Percentiles rank a stretch among this genome's conserved stretches.
These are phyloP conservation scores for Salvia sclarea DNA, from an alignment of 305 asterid species.

Conservation along the genomic window DNA sequence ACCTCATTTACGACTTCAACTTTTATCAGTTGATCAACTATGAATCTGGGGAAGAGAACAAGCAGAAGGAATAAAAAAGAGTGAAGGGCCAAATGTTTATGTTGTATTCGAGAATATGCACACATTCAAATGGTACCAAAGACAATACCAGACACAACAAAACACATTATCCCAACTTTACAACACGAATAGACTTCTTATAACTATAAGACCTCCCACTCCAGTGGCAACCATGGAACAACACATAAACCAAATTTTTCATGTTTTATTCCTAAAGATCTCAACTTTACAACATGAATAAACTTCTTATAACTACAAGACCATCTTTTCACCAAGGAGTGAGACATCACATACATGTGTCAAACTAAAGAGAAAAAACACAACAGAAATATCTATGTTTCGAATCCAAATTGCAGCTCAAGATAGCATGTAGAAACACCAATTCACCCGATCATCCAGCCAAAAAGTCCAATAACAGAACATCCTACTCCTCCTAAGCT, in stretches of 20 bases:
- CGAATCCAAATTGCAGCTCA: not conserved
- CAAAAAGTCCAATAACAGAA: not conserved
- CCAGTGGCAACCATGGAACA: conserved; percentile 19
- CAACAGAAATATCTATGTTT: not conserved
- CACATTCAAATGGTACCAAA: conserved; percentile 16
- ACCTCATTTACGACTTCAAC: conserved; percentile 87
- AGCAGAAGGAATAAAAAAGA: conserved; percentile 25
- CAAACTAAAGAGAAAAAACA: not conserved
- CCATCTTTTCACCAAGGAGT: conserved; percentile 8
- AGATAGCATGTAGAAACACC: conserved; percentile 12
- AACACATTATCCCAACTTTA: conserved; percentile 1
- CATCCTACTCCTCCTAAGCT: conserved; percentile 10
- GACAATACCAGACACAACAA: conserved; percentile 20
- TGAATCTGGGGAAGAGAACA: conserved; percentile 54
- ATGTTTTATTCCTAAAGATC: not conserved
- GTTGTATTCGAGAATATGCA: conserved; percentile 21
- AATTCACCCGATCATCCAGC: conserved; percentile 17
- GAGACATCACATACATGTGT: conserved; percentile 7
- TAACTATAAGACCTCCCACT: no score
- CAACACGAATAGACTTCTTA: no score
- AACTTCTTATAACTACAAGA: not conserved
- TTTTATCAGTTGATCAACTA: conserved; percentile 78
- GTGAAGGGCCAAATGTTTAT: conserved; percentile 9
- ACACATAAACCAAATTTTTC: not conserved
- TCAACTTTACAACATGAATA: conserved; percentile 2